These are phyloP conservation scores for Coemansia sp. DNA, from an alignment of 192 early-diverging fungal genomes.

Conservation along the genomic window DNA sequence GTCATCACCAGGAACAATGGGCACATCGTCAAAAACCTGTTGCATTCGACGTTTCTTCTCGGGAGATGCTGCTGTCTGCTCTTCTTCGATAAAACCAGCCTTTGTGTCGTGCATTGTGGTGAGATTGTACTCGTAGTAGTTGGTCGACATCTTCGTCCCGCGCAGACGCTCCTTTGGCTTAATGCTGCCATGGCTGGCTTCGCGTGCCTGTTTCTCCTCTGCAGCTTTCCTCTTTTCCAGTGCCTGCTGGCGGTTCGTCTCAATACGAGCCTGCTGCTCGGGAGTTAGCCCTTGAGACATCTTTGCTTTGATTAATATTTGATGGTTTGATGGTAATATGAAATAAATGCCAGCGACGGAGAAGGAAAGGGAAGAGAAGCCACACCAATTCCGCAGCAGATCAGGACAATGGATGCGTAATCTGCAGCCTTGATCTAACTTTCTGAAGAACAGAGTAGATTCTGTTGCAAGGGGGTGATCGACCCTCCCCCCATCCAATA, in stretches of 20 bases:
- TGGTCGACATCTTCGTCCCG: constrained; percentile 33
- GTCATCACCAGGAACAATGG: constrained; percentile 46
- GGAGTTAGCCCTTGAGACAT: constrained; percentile 42
- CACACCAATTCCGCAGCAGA: constrained; percentile 1
- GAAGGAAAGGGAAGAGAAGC: not conserved
- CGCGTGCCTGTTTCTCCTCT: constrained; percentile 6
- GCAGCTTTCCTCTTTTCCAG: constrained; percentile 27
- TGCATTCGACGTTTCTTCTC: constrained; percentile 25
- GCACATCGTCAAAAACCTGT: constrained; percentile 15
- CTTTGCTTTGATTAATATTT: too few relatives aligned
- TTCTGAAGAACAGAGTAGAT: too few relatives aligned
- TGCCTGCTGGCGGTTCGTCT: constrained; percentile 53
- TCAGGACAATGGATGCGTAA: not conserved
- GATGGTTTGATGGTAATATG: not conserved
- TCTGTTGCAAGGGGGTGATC: not conserved
- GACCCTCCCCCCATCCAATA: not conserved
- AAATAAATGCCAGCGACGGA: not conserved
- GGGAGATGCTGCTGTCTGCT: constrained; percentile 37
- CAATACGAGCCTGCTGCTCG: constrained; percentile 50
- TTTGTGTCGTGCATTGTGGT: constrained; percentile 80
- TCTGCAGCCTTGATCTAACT: not conserved
- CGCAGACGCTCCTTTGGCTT: constrained; percentile 21
- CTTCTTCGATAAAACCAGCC: constrained; percentile 82
- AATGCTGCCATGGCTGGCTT: not conserved
- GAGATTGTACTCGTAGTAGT: constrained; percentile 83